Base-by-base conservation (phyloP, 148 eudicot species). In the Chenopodium formosanum region DNA sequence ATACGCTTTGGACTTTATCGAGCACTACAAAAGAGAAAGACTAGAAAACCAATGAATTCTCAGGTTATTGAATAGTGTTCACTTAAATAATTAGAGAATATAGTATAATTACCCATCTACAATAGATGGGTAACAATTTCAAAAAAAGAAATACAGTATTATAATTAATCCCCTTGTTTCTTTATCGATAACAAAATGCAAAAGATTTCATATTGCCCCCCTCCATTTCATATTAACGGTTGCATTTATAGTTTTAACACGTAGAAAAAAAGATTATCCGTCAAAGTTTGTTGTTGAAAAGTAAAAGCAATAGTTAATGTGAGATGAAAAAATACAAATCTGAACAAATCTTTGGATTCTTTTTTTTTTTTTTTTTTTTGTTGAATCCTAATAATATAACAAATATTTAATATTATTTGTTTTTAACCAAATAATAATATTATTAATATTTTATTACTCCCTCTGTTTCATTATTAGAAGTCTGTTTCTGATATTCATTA, bases 11-110 rank as follows among this genome's bases (percentile, higher is more conserved):
- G 73, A 64, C 78, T 83, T 73, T 72, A 71, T 83, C 64, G 78
- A 20, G 63, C 52, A 83, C 77, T 78, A 73, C 81, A 63, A 72
- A 70, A 72, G 85, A 78, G 56, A 83, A 72, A 78, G 67, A 77
- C 48, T 62, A 70, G 10, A 16, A 44, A n/a, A 37, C 16, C 2
- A 70, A 56, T 53, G 14, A 17, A 70, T 53, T 60, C 13, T 53
- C 3, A 58, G 29, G 29, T 31, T n/a, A 66, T 9, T 48, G 60
- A 12, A 44, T 19, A n/a, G 1, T 22, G 34, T 31, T 64, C n/a
- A 11, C 19, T 67, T 63, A 10, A 78, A 48, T 67, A 73, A 78
- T 50, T 23, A 22, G 53, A 7, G 16, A 34, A 34, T 2, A 34
- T 34, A 34, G 37, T 34, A 34, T 34, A 34, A 34, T 34, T 34